Conservation (phyloP, 73 alveolate species). For the Paramecium tetraurelia region DNA sequence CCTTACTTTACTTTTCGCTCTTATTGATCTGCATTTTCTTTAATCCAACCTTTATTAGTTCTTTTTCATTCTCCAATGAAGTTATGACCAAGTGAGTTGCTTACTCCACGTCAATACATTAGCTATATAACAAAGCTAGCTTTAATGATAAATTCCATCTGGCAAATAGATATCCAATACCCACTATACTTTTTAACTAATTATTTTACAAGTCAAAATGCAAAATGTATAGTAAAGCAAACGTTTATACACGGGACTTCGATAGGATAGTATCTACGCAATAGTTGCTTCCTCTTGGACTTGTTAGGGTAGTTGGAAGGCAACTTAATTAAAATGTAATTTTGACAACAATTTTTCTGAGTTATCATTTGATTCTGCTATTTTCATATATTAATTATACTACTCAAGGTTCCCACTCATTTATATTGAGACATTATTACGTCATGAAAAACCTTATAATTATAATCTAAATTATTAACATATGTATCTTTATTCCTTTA, state of each 20-base stretch:
- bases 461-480: neutral
- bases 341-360: neutral
- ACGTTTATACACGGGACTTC: neutral
- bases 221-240: neutral
- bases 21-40: neutral
- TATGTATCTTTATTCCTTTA: neutral
- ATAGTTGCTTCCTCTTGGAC: slow-evolving; percentile 60
- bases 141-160: slow-evolving; percentile 51
- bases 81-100: slow-evolving; percentile 44
- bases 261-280: neutral
- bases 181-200: slow-evolving; percentile 7
- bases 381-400: slow-evolving; percentile 9
- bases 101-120: neutral
- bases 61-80: neutral
- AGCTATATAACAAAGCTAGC: neutral
- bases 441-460: neutral
- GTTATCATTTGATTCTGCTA: neutral
- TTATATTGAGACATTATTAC: neutral
- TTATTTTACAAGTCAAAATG: neutral
- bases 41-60: neutral
- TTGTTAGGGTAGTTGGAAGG: slow-evolving; percentile 17
- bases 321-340: neutral
- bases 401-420: neutral
- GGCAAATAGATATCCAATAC: slow-evolving; percentile 39
- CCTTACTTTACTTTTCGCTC: neutral